phyloP scores from a whole-genome alignment of 768 basidiomycete species.

The Tylopilus felleus region DNA sequence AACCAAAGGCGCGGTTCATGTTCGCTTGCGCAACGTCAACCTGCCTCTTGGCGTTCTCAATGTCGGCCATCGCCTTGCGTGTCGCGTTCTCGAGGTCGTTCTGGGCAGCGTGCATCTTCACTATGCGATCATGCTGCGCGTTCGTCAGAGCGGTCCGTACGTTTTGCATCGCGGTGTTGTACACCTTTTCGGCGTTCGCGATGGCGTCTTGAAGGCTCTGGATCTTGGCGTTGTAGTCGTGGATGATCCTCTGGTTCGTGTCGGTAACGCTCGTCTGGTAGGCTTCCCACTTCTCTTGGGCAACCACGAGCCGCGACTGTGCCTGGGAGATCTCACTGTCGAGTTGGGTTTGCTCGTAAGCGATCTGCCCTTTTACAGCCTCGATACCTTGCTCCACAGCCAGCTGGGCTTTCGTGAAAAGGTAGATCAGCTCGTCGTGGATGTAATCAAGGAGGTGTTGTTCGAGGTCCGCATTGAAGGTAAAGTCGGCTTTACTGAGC shows the following conservation, averaged over 20 bases:
- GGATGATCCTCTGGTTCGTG: background rate
- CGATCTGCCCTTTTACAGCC: background rate
- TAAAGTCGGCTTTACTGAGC: slow-evolving; percentile 3
- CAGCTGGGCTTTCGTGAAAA: background rate
- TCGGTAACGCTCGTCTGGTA: background rate
- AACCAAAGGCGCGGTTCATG: slow-evolving; percentile 3
- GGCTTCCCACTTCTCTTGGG: background rate
- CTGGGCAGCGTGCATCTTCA: background rate
- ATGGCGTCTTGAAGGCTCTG: background rate
- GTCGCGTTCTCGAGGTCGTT: background rate
- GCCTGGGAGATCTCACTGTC: background rate
- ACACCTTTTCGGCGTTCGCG: background rate
- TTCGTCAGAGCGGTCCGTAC: background rate
- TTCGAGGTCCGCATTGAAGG: slow-evolving; percentile 4
- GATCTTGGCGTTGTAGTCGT: background rate
- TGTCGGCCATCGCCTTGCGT: background rate
- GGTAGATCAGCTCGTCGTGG: background rate
- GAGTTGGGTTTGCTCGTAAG: background rate
- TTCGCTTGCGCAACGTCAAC: background rate
- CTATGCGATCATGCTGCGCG: slow-evolving; percentile 1
- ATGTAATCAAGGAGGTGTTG: slow-evolving; percentile 8
- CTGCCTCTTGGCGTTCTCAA: background rate
- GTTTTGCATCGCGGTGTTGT: background rate
- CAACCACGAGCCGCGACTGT: background rate
- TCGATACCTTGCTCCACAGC: slow-evolving; percentile 4